Evolutionary conservation across 306 rosid species (phyloP), one percentile per base, ranked within the genome.

Genomic region (Lathyrus oleraceus): DNA sequence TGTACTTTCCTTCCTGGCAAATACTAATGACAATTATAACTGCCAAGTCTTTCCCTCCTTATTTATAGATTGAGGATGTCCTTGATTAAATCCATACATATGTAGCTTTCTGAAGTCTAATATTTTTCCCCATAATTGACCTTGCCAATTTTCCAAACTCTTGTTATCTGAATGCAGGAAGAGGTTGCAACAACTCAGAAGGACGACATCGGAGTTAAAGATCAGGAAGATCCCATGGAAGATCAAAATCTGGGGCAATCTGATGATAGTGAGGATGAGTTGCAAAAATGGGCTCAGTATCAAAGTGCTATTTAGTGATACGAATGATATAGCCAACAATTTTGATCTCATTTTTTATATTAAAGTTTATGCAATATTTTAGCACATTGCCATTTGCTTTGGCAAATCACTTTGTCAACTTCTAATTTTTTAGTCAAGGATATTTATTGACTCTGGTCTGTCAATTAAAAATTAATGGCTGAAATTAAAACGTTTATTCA

Each of bases 261-360:
- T 67, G 83, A 84, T 38, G 88, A 64, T 65, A 47, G 73, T 47
- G 92, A 84, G 7, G 92, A 83, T 20, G 76, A 73, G 16, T 51
- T 42, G 30, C 45, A 72, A 64, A 61, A 49, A 47, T 88, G 89
- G 90, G 58, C 76, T 56, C 67, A 75, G 14, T 87, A 82, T 67
- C 75, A 63, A 61, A 85, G 80, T 63, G 53, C 48, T 5, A 73
- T 70, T 77, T 76, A 66, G 45, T 43, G 44, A 74, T 35, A 63
- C 30, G 14, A 68, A 42, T 13, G n/a, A 64, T 23, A 64, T 23
- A 10, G 10, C 42, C 4, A 51, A 38, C 30, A 56, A 6, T 61
- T 6, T 3, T 44, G 56, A 30, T n/a, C 61, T 65, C 42, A 51
- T 53, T 62, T 11, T 20, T 54, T 64, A 52, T 9, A 20, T 65